phyloP scores from a whole-genome alignment of 192 early-diverging fungal genomes.

The Entomortierella parvispora region DNA sequence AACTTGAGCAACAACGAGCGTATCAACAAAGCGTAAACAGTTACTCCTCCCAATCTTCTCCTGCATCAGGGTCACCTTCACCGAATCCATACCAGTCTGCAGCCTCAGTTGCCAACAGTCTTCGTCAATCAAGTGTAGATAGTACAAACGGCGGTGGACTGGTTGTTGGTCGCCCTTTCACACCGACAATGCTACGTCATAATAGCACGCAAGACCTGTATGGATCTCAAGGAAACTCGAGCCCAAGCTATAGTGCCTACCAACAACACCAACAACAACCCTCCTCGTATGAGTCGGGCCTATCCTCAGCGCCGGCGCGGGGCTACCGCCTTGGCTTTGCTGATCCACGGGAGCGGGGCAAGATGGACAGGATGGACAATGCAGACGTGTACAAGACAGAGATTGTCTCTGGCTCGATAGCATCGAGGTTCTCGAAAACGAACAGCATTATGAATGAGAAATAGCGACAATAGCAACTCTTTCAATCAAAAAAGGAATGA shows the following conservation, averaged over 20 bases:
- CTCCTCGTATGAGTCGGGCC: constrained; percentile 23
- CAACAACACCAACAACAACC: constrained; percentile 22
- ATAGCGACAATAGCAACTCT: neutral
- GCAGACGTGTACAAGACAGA: constrained; percentile 41
- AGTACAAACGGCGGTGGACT: neutral
- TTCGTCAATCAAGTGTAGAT: constrained; percentile 15
- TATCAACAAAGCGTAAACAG: constrained; percentile 19
- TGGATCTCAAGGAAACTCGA: constrained; percentile 15
- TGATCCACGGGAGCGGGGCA: constrained; percentile 29
- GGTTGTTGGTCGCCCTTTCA: constrained; percentile 17
- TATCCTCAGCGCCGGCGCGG: constrained; percentile 15
- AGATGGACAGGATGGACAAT: constrained; percentile 33
- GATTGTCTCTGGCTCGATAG: constrained; percentile 2
- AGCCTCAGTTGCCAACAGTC: constrained; percentile 9
- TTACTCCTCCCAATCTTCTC: constrained; percentile 22
- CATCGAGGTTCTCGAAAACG: constrained; percentile 19
- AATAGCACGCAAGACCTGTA: constrained; percentile 16
- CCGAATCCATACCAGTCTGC: constrained; percentile 25
- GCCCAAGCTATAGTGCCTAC: constrained; percentile 25
- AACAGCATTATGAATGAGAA: constrained; percentile 39
- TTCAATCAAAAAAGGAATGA: neutral
- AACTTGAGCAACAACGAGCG: constrained; percentile 38
- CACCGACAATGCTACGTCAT: constrained; percentile 23
- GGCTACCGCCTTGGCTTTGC: constrained; percentile 32
- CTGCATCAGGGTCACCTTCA: neutral